Evolutionary conservation across 2,329 filamentous ascomycete genomes (phyloP), one percentile per base, ranked within the genome.

Genomic region (Alternaria brassicicola): DNA sequence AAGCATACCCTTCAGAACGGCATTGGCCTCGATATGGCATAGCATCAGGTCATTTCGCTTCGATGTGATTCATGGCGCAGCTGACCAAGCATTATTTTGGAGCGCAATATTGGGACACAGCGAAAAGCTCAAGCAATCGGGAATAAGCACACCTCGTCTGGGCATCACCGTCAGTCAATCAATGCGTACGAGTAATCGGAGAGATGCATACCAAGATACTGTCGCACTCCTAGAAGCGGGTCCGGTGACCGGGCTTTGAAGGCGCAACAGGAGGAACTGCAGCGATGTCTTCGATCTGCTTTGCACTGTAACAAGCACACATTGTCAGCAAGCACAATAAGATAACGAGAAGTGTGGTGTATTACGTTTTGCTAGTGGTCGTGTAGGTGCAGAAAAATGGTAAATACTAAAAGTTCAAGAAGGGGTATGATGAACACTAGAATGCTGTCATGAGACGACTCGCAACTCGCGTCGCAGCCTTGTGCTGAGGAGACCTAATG

Each of bases 351-450:
- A 63, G 53, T 62, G 59, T 67, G 68, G 65, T 67, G 63, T 59
- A 68, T 71, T 71, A 71, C 68, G 65, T 71, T 71, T 68, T 64
- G 63, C 62, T 65, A 67, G 65, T 56, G 45, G 61, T 41, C 54
- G 59, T 63, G 67, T 59, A 62, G 61, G 65, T 62, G 62, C 54
- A 64, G 61, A 59, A 59, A 58, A 55, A 49, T 57, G 61, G 38
- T 57, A 63, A 64, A 57, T 23, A 43, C 41, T 42, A 52, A 64
- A 64, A 66, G 58, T 52, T 55, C 48, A 57, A 46, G 31, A 49
- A 51, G 31, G 59, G 35, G 59, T 55, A 35, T 26, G 57, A 43
- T 31, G 30, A 52, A 42, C 28, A 31, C 30, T 36, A 53, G 46
- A 52, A 53, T 50, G 57, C 56, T 54, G 64, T 26, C 38, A 38